Conservation (phyloP, 2,329 filamentous ascomycete genomes). For the Beauveria sp. region DNA sequence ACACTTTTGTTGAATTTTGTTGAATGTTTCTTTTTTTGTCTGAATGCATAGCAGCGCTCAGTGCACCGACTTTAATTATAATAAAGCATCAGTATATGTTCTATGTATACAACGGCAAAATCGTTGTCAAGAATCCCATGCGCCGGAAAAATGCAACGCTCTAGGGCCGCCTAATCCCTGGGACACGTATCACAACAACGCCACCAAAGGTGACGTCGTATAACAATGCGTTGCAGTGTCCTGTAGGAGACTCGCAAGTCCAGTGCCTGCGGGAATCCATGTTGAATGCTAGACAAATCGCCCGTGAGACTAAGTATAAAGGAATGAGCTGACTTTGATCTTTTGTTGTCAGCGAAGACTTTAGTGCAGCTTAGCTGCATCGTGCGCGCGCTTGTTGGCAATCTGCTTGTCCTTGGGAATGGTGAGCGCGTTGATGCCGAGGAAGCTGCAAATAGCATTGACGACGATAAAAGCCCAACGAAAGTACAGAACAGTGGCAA, state of each 20-base stretch:
- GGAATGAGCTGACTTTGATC: neutral
- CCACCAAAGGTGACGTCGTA: neutral
- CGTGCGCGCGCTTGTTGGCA: conserved; percentile 41
- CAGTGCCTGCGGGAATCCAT: neutral
- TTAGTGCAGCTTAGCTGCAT: conserved; percentile 29
- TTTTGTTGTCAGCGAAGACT: neutral
- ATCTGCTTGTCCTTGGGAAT: conserved; percentile 60
- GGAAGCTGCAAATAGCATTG: conserved; percentile 80
- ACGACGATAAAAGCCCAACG: conserved; percentile 90
- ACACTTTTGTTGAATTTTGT: neutral
- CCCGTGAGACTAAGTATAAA: neutral
- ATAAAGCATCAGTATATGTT: conserved; percentile 9
- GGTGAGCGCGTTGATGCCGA: conserved; percentile 91
- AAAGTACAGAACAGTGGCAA: conserved; percentile 80
- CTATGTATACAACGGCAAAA: conserved; percentile 10
- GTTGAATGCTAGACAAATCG: conserved; percentile 2
- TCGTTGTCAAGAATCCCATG: conserved; percentile 8
- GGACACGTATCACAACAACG: neutral
- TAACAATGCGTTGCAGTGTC: neutral
- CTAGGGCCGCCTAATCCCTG: neutral
- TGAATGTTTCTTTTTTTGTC: neutral
- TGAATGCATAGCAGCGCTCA: neutral
- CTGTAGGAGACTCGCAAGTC: neutral
- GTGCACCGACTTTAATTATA: conserved; percentile 1
- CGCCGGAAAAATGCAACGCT: conserved; percentile 11